Percentiles rank a stretch among this genome's conserved stretches.
Evolutionary conservation across 2,329 filamentous ascomycete species (phyloP).

Genomic region (Aspergillus vadensis): DNA sequence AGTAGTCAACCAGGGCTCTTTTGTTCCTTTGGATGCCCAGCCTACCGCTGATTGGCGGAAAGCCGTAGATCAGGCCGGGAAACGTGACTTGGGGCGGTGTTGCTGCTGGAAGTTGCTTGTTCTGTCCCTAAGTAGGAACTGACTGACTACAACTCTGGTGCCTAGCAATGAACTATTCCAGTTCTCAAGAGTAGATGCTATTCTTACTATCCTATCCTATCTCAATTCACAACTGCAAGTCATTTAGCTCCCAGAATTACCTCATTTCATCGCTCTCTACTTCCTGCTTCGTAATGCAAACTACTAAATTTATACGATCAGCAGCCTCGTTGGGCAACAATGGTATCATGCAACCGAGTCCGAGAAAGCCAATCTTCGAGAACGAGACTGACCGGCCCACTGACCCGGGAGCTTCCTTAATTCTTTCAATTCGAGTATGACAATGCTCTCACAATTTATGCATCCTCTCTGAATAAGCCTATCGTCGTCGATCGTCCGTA

Average conservation of each 20-base stretch:
- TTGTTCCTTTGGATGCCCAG: constrained; percentile 2
- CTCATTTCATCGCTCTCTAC: neutral
- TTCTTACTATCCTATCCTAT: constrained; percentile 6
- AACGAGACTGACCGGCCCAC: constrained; percentile 6
- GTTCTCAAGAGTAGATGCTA: neutral
- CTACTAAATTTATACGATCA: constrained; percentile 14
- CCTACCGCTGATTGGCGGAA: neutral
- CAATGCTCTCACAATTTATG: neutral
- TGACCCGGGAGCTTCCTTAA: neutral
- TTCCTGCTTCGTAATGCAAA: neutral
- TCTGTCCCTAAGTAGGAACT: neutral
- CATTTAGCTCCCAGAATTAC: neutral
- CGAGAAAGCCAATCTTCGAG: constrained; percentile 7
- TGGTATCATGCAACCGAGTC: constrained; percentile 14
- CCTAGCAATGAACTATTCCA: neutral
- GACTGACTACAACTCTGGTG: neutral
- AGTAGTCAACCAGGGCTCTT: neutral
- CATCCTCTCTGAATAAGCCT: neutral
- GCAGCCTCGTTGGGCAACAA: constrained; percentile 19
- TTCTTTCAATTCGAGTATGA: neutral
- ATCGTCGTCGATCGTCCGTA: neutral
- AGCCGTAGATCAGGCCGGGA: neutral
- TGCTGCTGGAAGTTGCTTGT: neutral
- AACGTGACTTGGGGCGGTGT: neutral
- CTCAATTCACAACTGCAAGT: neutral